Evolutionary conservation across 768 basidiomycete species (phyloP).

Genomic region (Lepiota subincarnata): DNA sequence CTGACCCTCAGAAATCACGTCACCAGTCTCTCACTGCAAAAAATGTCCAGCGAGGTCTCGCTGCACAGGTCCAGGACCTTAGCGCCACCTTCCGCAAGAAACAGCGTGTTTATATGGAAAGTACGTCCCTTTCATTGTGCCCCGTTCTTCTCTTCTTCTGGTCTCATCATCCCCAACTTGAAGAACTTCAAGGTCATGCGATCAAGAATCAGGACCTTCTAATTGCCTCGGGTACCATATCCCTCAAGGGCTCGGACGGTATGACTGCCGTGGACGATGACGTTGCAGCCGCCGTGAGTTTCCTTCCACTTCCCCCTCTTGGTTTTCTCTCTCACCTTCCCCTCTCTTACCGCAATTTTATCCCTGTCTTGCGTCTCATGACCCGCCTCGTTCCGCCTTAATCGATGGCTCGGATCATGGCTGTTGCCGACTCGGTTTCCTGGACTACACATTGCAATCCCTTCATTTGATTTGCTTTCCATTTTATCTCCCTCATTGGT

Average conservation of each 20-base stretch:
- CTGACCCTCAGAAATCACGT: slow-evolving; percentile 36
- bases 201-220: slow-evolving; percentile 96
- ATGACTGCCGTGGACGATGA: slow-evolving; percentile 89
- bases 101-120: slow-evolving; percentile 97
- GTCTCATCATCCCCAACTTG: slow-evolving; percentile 13
- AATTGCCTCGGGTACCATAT: slow-evolving; percentile 82
- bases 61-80: slow-evolving; percentile 93
- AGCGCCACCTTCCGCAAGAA: slow-evolving; percentile 94
- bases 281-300: slow-evolving; percentile 78
- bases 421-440: not conserved
- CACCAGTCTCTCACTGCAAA: slow-evolving; percentile 66
- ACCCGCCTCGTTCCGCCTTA: slow-evolving; percentile 1
- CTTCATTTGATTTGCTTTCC: slow-evolving; percentile 1
- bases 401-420: not conserved
- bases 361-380: slow-evolving; percentile 8
- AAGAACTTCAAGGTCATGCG: slow-evolving; percentile 95
- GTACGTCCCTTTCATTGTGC: slow-evolving; percentile 48
- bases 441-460: slow-evolving; percentile 2
- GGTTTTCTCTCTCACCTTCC: slow-evolving; percentile 12
- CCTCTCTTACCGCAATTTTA: slow-evolving; percentile 7
- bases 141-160: slow-evolving; percentile 15
- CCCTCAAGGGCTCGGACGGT: slow-evolving; percentile 77
- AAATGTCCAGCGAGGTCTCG: slow-evolving; percentile 93
- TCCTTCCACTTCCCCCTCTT: slow-evolving; percentile 15
- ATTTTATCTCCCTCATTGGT: slow-evolving; percentile 5